Evolutionary conservation across 2,329 filamentous ascomycete genomes (phyloP), one percentile per base, ranked within the genome.

Genomic region (Clarireedia monteithiana): DNA sequence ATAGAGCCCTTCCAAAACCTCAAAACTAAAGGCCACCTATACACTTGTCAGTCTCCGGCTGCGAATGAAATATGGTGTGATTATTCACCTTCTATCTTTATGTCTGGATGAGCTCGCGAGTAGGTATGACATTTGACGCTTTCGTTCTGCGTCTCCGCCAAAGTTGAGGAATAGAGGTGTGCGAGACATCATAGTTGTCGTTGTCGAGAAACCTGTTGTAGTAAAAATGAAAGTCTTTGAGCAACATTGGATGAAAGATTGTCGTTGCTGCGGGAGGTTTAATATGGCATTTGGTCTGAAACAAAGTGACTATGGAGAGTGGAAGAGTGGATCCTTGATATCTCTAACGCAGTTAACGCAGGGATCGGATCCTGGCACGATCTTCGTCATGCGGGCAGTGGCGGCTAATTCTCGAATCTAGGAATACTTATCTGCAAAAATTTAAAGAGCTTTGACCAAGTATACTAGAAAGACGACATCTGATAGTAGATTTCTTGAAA

Each of bases 1-100:
- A 86, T 79, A 3, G 82, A 80, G 50, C 83, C 83, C 66, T 84
- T 84, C 66, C 80, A 76, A 69, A 85, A 84, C 59, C 83, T 77
- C 45, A 85, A 74, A 15, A 84, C 82, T 5, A 86, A 73, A 15
- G 83, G 83, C 74, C 82, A 79, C 69, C 83, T 80, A 34, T 23
- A 4, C 73, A 68, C 26, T 46, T 49, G 15, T 61, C 55, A 59
- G 48, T 30, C 38, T 12, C 12, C 34, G 24, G 27, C n/a, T 38
- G 20, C n/a, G 20, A 45, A 24, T 56, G 17, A 6, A 39, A 14
- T 15, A n/a, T 10, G 15, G 39, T 2, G 27, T 39, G 6, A 15
- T 12, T 12, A 55, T 52, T 40, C 48, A 67, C 66, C 66, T 62
- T 62, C 66, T 58, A 39, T 67, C 63, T 44, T 67, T 67, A 52